phyloP scores from a whole-genome alignment of 331 rosid genomes.

The Spiraea crenata region DNA sequence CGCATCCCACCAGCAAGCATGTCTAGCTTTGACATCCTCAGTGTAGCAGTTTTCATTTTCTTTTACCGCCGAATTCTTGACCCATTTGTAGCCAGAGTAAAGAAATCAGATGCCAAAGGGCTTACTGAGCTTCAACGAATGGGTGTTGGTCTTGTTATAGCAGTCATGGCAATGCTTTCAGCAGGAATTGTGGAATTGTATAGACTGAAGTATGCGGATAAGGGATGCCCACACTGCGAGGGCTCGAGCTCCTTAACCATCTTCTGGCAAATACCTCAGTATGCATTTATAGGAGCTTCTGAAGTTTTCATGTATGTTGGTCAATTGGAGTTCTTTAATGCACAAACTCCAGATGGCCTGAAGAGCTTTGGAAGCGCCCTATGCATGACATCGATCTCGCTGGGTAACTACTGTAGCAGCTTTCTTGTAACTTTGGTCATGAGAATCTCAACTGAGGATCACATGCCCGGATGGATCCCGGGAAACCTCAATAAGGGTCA shows the following conservation, averaged over 20 bases:
- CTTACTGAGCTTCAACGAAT: slow-evolving; percentile 93
- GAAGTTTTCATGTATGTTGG: slow-evolving; percentile 99
- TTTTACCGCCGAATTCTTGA: slow-evolving; percentile 76
- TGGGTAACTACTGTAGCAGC: slow-evolving; percentile 93
- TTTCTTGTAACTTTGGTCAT: slow-evolving; percentile 86
- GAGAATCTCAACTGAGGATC: slow-evolving; percentile 87
- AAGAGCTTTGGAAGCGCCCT: slow-evolving; percentile 98
- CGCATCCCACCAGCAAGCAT: slow-evolving; percentile 91
- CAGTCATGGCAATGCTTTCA: slow-evolving; percentile 87
- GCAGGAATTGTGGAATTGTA: slow-evolving; percentile 92
- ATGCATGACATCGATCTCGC: slow-evolving; percentile 94
- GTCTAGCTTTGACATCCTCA: slow-evolving; percentile 95
- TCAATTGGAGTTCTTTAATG: slow-evolving; percentile 92
- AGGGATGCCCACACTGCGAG: slow-evolving; percentile 55
- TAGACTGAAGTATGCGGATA: slow-evolving; percentile 70
- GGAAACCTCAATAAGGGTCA: slow-evolving; percentile 97
- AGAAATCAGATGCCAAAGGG: slow-evolving; percentile 62
- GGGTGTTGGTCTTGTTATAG: slow-evolving; percentile 95
- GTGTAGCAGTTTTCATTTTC: slow-evolving; percentile 89
- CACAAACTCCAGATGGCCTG: slow-evolving; percentile 93
- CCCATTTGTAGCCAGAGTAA: slow-evolving; percentile 70
- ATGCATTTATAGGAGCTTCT: slow-evolving; percentile 90
- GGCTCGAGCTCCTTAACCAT: slow-evolving; percentile 84
- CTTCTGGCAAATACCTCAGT: slow-evolving; percentile 98
- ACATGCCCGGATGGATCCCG: slow-evolving; percentile 98